Conservation (phyloP, 257 asterid genomes). For the Catharanthus roseus region DNA sequence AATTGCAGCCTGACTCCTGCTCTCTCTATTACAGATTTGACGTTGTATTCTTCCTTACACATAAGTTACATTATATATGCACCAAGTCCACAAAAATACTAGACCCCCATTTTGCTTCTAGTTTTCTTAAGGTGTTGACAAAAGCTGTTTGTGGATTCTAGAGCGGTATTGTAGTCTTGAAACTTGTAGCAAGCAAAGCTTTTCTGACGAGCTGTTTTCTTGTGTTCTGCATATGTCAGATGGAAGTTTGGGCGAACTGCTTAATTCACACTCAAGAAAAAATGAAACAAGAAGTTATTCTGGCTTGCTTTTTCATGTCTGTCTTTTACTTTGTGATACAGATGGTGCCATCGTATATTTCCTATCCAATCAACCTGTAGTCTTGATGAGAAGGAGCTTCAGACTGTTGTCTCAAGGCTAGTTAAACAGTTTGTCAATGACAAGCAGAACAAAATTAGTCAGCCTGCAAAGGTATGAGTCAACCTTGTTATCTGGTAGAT, state of each 20-base stretch:
- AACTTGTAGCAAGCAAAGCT: neutral
- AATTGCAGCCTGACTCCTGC: neutral
- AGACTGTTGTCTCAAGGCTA: slow-evolving; percentile 27
- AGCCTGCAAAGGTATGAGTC: slow-evolving; percentile 34
- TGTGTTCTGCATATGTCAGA: neutral
- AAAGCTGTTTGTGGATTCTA: neutral
- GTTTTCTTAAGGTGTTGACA: neutral
- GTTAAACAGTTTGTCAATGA: slow-evolving; percentile 29
- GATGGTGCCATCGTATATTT: slow-evolving; percentile 51
- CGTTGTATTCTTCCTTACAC: too few relatives aligned
- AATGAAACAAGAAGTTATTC: neutral
- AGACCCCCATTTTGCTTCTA: neutral
- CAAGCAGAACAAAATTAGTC: slow-evolving; percentile 17
- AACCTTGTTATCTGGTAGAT: neutral
- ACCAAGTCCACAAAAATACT: neutral
- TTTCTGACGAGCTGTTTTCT: neutral
- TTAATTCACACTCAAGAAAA: neutral
- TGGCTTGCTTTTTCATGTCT: neutral
- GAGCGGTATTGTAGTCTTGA: neutral
- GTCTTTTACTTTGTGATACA: slow-evolving; percentile 19
- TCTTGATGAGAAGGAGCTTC: slow-evolving; percentile 36
- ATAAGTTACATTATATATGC: neutral
- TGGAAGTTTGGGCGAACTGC: neutral
- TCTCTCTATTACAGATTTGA: too few relatives aligned
- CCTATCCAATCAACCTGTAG: slow-evolving; percentile 46